Conservation (phyloP, 1,284 basidiomycete genomes). For the Apiotrichum montevideense region DNA sequence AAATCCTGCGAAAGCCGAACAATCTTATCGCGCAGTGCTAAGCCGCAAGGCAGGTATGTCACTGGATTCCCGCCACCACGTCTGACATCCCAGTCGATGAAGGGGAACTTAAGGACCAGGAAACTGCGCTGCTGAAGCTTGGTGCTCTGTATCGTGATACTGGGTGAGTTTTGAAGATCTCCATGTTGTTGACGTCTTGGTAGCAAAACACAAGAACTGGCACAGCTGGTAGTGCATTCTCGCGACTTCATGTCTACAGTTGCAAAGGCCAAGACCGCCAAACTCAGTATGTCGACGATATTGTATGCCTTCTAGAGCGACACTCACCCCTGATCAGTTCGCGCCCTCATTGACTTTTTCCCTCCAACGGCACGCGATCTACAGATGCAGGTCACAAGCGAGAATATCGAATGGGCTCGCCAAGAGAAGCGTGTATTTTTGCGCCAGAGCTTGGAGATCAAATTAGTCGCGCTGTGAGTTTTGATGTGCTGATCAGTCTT, state of each 20-base stretch:
- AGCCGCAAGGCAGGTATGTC: constrained; percentile 30
- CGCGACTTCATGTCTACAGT: constrained; percentile 87
- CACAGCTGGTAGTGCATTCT: constrained; percentile 78
- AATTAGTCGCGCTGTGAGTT: constrained; percentile 73
- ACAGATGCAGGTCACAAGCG: constrained; percentile 80
- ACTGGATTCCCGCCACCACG: background rate
- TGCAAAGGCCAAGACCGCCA: constrained; percentile 97
- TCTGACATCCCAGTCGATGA: constrained; percentile 48
- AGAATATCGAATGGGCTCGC: constrained; percentile 92
- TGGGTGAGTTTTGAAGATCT: constrained; percentile 53
- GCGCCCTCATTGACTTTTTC: constrained; percentile 88
- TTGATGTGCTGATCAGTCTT: background rate
- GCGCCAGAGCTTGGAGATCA: constrained; percentile 87
- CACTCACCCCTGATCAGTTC: constrained; percentile 53
- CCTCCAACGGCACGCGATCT: constrained; percentile 63
- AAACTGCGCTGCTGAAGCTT: constrained; percentile 76
- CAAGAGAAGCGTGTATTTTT: constrained; percentile 90
- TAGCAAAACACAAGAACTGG: constrained; percentile 78
- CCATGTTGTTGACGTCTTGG: background rate
- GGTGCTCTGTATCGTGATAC: constrained; percentile 83
- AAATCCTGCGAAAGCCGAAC: constrained; percentile 37
- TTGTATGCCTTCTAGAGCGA: too few species aligned
- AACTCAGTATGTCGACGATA: constrained; percentile 65
- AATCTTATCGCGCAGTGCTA: constrained; percentile 34
- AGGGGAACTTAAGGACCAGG: constrained; percentile 69